phyloP scores from a whole-genome alignment of 2,329 filamentous ascomycete species.

The Xylaria sp. region DNA sequence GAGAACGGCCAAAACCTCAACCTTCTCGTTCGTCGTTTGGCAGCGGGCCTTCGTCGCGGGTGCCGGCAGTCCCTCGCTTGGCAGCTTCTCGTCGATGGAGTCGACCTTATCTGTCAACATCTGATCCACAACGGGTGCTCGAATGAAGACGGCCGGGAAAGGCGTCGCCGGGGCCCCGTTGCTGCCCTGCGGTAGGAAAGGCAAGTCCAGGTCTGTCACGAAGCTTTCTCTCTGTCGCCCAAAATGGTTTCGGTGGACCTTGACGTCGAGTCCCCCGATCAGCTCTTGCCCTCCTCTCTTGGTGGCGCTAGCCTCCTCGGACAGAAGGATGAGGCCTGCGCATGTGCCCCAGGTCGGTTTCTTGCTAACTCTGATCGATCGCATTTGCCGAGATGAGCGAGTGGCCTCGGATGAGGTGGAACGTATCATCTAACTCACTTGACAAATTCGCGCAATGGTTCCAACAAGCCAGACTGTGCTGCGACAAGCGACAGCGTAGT shows the following conservation, averaged over 20 bases:
- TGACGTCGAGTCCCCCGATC: slow-evolving; percentile 87
- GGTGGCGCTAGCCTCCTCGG: slow-evolving; percentile 82
- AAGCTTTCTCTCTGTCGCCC: slow-evolving; percentile 93
- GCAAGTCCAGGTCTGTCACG: slow-evolving; percentile 71
- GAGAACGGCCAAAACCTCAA: slow-evolving; percentile 57
- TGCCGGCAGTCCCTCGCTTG: slow-evolving; percentile 31
- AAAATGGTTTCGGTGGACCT: slow-evolving; percentile 93
- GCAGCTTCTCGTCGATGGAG: slow-evolving; percentile 45
- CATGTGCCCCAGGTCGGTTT: slow-evolving; percentile 96
- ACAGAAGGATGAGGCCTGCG: slow-evolving; percentile 88
- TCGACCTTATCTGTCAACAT: slow-evolving; percentile 55
- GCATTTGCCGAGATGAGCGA: not conserved
- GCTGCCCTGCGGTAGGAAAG: slow-evolving; percentile 59
- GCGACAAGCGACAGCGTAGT: slow-evolving; percentile 92
- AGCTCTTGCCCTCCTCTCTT: slow-evolving; percentile 92
- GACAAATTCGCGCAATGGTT: slow-evolving; percentile 85
- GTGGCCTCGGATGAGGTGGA: slow-evolving; percentile 3
- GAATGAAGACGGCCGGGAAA: slow-evolving; percentile 88
- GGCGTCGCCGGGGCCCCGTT: slow-evolving; percentile 40
- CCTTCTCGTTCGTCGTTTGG: slow-evolving; percentile 31
- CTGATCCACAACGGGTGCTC: slow-evolving; percentile 89
- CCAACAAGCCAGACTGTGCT: slow-evolving; percentile 75
- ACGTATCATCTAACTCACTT: slow-evolving; percentile 62
- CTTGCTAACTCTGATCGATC: slow-evolving; percentile 63
- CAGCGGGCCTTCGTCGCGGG: slow-evolving; percentile 19